Evolutionary conservation across 2,329 filamentous ascomycete species (phyloP), one percentile per base, ranked within the genome.

Genomic region (Pezicula radicicola): DNA sequence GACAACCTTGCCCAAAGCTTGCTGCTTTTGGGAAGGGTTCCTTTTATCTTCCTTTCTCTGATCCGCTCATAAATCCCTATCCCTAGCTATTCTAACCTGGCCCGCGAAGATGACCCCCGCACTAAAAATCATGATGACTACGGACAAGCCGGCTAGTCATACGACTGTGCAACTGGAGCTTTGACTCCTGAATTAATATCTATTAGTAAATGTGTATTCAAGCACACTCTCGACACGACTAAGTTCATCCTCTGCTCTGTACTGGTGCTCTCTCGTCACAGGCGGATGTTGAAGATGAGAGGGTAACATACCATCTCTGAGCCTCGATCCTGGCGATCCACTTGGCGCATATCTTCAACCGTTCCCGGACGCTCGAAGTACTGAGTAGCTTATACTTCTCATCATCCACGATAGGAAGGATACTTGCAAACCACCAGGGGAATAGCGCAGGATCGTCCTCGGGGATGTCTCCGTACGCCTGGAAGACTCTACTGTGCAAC

Each of bases 381-480:
- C 77, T 76, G 13, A 97, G 71, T 18, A 97, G 72, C 12, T 80
- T 76, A 60, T 96, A 95, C 66, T 93, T 95, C 62, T 94, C 87
- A 27, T 83, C 74, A 25, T 94, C 88, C 13, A 81, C 79, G 36
- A 94, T 84, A 0, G 91, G 91, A 12, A 96, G 70, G 18, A 94
- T 84, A 63, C 84, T 89, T 9, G 88, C 91, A 59, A 96, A 87
- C 92, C 92, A 97, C 79, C 91, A 96, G 0, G 91, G 89, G 59
- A 96, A 94, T 1, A 83, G 68, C 3, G 85, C 85, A 1, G 90
- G 85, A 62, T 96, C 89, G 15, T 81, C 75, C 13, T 57, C 48
- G 0, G 91, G 91, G 18, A 86, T 87, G 52, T 88, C 82, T 12
- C 91, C 91, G 58, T 93, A 94, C 6, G 88, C 84, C 30, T 82